A percentile compares a stretch with the other conserved stretches of the same genome.
Evolutionary conservation across 1,284 basidiomycete species (phyloP).

Genomic region (Pseudozyma thailandica): DNA sequence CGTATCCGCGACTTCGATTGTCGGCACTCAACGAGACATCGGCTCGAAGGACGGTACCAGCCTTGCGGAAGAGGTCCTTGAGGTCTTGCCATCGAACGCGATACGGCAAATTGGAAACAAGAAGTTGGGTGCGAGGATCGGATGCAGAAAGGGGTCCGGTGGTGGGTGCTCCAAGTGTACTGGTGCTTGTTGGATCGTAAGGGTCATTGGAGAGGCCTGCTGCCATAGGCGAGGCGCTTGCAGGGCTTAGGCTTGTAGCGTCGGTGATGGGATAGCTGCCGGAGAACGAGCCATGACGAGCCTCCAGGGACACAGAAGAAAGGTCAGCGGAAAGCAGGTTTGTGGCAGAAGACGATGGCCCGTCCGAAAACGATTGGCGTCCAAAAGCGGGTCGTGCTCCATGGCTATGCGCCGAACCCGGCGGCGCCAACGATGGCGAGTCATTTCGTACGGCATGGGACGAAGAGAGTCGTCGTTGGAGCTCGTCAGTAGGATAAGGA

Average conservation of each 20-base stretch:
- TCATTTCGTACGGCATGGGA: slow-evolving; percentile 8
- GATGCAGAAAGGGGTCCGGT: slow-evolving; percentile 57
- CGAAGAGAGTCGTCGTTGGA: slow-evolving; percentile 25
- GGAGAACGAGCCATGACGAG: slow-evolving; percentile 29
- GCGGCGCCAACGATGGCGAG: slow-evolving; percentile 6
- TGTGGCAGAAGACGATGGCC: slow-evolving; percentile 16
- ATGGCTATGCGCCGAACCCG: neutral
- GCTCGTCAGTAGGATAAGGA: slow-evolving; percentile 9
- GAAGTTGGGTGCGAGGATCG: slow-evolving; percentile 83
- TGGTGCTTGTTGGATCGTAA: neutral
- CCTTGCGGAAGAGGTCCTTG: slow-evolving; percentile 68
- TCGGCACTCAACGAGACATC: slow-evolving; percentile 68
- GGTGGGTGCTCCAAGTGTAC: slow-evolving; percentile 15
- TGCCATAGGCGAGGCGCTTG: neutral
- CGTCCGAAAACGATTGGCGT: slow-evolving; percentile 53
- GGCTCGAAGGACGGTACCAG: slow-evolving; percentile 69
- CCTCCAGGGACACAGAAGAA: slow-evolving; percentile 11
- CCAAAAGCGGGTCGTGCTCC: slow-evolving; percentile 35
- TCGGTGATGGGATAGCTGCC: slow-evolving; percentile 10
- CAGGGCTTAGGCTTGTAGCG: slow-evolving; percentile 5
- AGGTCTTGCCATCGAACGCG: slow-evolving; percentile 69
- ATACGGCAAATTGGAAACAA: slow-evolving; percentile 67
- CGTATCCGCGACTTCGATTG: slow-evolving; percentile 62
- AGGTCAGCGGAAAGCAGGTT: slow-evolving; percentile 15
- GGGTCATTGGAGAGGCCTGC: slow-evolving; percentile 3